These are phyloP conservation scores for Penicillium paneum DNA, from an alignment of 2,329 filamentous ascomycete species.

Conservation along the genomic window DNA sequence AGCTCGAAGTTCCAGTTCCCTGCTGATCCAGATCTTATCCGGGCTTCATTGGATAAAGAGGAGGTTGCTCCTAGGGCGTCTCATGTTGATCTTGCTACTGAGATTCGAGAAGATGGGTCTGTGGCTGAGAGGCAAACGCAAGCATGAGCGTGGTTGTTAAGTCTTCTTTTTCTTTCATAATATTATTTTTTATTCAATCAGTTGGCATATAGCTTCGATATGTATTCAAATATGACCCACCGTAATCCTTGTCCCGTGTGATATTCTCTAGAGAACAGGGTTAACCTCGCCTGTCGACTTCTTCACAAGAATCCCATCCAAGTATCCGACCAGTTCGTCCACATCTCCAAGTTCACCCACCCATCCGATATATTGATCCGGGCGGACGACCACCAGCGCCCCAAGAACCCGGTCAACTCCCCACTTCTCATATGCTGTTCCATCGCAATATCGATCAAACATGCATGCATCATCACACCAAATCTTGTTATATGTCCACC, in stretches of 20 bases:
- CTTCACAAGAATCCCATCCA: slow-evolving; percentile 21
- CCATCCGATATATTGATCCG: slow-evolving; percentile 32
- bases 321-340: slow-evolving; percentile 20
- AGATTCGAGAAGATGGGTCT: slow-evolving; percentile 11
- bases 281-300: not conserved
- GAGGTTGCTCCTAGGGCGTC: slow-evolving; percentile 8
- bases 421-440: slow-evolving; percentile 28
- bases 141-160: not conserved
- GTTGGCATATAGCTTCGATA: not conserved
- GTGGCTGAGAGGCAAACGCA: slow-evolving; percentile 2
- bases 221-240: too few species aligned
- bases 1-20: slow-evolving; percentile 49
- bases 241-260: not conserved
- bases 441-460: slow-evolving; percentile 25
- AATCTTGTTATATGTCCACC: slow-evolving; percentile 58
- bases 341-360: slow-evolving; percentile 27
- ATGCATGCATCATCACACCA: slow-evolving; percentile 50
- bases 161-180: not conserved
- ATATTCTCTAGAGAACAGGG: not conserved
- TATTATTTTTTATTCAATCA: not conserved
- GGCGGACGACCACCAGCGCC: slow-evolving; percentile 23
- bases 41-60: slow-evolving; percentile 21
- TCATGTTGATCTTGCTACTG: slow-evolving; percentile 16
- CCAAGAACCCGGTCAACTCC: slow-evolving; percentile 24
- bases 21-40: slow-evolving; percentile 17